Conservation (phyloP, 495 filamentous ascomycete species). For the Talaromyces liani region DNA sequence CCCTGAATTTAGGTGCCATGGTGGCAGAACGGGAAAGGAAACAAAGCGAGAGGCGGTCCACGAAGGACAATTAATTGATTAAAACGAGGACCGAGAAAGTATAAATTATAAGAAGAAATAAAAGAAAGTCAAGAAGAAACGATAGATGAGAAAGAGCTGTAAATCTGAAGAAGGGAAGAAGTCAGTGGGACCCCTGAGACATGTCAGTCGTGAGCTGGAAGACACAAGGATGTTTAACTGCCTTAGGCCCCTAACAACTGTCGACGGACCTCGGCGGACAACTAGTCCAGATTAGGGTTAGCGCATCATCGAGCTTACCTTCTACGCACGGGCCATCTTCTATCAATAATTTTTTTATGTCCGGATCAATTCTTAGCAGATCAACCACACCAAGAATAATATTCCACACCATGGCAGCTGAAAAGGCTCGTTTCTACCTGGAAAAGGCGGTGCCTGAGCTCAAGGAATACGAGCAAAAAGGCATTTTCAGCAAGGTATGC, state of each 20-base stretch:
- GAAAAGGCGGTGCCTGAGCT: constrained; percentile 88
- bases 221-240: background rate
- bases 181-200: background rate
- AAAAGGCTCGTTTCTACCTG: constrained; percentile 91
- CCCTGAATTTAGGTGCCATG: constrained; percentile 82
- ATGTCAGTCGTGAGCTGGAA: background rate
- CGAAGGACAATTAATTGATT: background rate
- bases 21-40: constrained; percentile 19
- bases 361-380: constrained; percentile 6
- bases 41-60: background rate
- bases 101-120: constrained; percentile 14
- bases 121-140: constrained; percentile 18
- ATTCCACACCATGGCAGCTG: constrained; percentile 62
- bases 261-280: background rate
- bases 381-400: constrained; percentile 9
- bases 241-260: too few relatives aligned
- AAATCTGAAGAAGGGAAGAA: background rate
- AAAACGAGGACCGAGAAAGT: background rate
- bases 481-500: constrained; percentile 71
- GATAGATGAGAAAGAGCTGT: constrained; percentile 21
- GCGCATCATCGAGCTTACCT: background rate
- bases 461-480: constrained; percentile 78
- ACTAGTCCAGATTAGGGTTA: background rate
- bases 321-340: background rate
- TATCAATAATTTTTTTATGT: constrained; percentile 1